Percentiles rank a stretch among this genome's conserved stretches.
phyloP scores from a whole-genome alignment of 2,329 filamentous ascomycete genomes.

The Ophiostoma perfectum region DNA sequence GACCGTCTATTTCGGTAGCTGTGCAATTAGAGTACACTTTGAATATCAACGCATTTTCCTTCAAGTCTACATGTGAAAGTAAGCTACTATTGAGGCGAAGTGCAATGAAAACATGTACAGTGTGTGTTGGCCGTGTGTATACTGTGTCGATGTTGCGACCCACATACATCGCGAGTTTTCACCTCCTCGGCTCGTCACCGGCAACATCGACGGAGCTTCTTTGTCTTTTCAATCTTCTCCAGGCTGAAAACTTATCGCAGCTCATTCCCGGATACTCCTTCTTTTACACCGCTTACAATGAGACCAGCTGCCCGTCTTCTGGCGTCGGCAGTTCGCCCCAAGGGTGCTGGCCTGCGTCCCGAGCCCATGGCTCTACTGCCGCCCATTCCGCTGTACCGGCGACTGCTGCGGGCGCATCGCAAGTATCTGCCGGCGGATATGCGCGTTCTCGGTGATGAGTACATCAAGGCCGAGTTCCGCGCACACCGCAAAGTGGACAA shows the following conservation, averaged over 20 bases:
- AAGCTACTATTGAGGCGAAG: too few relatives aligned
- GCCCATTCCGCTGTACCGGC: conserved; percentile 82
- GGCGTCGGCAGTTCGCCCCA: conserved; percentile 19
- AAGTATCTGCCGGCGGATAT: conserved; percentile 67
- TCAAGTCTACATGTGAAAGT: too few relatives aligned
- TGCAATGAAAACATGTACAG: not conserved
- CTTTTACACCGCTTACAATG: not conserved
- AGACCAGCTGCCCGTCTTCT: conserved; percentile 15
- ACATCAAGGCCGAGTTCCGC: conserved; percentile 87
- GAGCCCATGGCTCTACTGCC: conserved; percentile 66
- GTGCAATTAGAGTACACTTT: too few relatives aligned
- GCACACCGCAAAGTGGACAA: conserved; percentile 81
- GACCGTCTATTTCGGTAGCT: too few relatives aligned
- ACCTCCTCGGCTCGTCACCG: not conserved
- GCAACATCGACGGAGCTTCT: not conserved
- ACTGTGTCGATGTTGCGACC: not conserved
- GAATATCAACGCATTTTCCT: too few relatives aligned
- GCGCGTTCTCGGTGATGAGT: conserved; percentile 83
- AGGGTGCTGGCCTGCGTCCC: conserved; percentile 33
- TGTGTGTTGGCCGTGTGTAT: not conserved
- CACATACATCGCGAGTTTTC: conserved; percentile 10
- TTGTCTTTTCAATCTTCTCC: too few relatives aligned
- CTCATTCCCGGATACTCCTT: not conserved
- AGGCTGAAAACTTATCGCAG: too few relatives aligned
- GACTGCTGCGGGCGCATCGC: conserved; percentile 79